Evolutionary conservation across 805 yeast genomes (phyloP), one percentile per base, ranked within the genome.

Genomic region (Hanseniaspora hatyaiensis): DNA sequence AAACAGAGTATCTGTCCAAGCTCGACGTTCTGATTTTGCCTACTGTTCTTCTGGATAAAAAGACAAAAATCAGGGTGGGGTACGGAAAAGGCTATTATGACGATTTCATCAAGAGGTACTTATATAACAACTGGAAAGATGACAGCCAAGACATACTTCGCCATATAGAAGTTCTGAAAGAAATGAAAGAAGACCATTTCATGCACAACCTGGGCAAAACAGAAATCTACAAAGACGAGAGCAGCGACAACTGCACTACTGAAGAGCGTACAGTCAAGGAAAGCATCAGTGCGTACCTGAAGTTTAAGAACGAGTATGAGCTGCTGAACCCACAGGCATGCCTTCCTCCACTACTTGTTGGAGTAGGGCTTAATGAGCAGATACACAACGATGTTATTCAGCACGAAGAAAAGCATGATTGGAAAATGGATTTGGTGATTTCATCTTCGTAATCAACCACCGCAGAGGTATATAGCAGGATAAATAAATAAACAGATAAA

Each of bases 71-170:
- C 11, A 61, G 98, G 47, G 59, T 89, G 46, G 98, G 98, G 1
- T 94, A 86, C 59, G 98, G 98, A 1, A 89, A 80, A 4, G 98
- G 96, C 0, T 87, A 75, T 61, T 89, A 92, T 60, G 98, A 89
- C 60, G 85, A 80, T 55, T 82, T 69, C 55, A 70, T 82, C 34
- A 65, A 69, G 39, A 64, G 81, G 43, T 77, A 77, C 54, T 20
- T 52, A 8, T 49, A 53, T 23, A 49, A 53, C 20, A 52, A 55
- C 31, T 53, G 57, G 18, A 39, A 50, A 9, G 47, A 49, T 13
- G 13, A 36, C 11, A 26, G 18, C 11, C 9, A 26, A 16, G 26
- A 44, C 34, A 16, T 36, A 22, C 19, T 22, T 8, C n/a, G n/a
- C 12, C 22, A 44, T 23, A 34, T 39, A 8, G 40, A 37, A 28